Evolutionary conservation across 2,329 filamentous ascomycete genomes (phyloP).

Genomic region (Aspergillus intermedius): DNA sequence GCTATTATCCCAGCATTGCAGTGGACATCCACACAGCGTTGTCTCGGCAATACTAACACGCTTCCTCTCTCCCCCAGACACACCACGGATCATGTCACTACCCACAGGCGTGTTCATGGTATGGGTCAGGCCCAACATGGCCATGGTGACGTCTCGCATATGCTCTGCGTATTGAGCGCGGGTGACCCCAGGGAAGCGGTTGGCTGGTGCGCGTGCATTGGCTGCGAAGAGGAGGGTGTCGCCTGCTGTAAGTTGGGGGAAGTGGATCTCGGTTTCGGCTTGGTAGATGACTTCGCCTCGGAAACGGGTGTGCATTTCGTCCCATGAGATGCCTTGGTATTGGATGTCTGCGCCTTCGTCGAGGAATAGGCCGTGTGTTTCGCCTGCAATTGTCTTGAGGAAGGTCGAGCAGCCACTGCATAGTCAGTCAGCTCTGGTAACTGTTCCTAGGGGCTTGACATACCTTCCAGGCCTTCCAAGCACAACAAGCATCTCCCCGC

Average conservation of each 20-base stretch:
- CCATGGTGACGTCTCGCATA: conserved; percentile 47
- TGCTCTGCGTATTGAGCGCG: conserved; percentile 43
- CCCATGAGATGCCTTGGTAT: conserved; percentile 60
- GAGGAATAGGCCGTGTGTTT: conserved; percentile 72
- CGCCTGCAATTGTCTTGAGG: conserved; percentile 75
- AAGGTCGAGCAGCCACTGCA: conserved; percentile 64
- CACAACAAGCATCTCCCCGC: conserved; percentile 52
- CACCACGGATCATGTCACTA: conserved; percentile 53
- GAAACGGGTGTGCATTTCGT: conserved; percentile 69
- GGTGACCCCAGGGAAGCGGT: conserved; percentile 31
- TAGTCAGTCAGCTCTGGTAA: conserved; percentile 2
- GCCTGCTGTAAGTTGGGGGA: conserved; percentile 67
- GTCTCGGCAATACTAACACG: conserved; percentile 54
- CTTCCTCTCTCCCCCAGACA: conserved; percentile 55
- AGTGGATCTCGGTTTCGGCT: conserved; percentile 75
- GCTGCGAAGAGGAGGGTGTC: conserved; percentile 73
- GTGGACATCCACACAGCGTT: conserved; percentile 39
- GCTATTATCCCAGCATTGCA: conserved; percentile 43
- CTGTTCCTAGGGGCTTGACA: background rate
- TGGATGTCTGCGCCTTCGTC: conserved; percentile 68
- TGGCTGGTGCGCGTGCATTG: conserved; percentile 48
- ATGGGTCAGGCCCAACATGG: conserved; percentile 49
- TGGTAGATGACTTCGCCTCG: conserved; percentile 84
- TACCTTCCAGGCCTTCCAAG: conserved; percentile 44
- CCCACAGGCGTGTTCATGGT: conserved; percentile 43